A percentile compares a stretch with the other conserved stretches of the same genome.
phyloP scores from a whole-genome alignment of 192 early-diverging fungal species.

The Coemansia sp. region DNA sequence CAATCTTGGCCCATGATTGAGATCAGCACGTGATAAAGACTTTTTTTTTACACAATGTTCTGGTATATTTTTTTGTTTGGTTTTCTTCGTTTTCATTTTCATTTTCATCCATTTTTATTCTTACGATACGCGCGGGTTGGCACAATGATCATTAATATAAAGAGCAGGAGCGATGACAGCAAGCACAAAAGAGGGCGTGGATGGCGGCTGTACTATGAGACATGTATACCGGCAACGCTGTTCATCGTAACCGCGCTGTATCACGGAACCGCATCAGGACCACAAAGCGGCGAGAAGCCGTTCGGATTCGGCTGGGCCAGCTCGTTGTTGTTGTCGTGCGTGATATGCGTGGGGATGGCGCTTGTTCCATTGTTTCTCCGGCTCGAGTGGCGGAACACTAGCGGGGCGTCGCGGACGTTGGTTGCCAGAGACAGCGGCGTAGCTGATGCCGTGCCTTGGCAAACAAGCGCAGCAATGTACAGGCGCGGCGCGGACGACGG shows the following conservation, averaged over 20 bases:
- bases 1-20: background rate
- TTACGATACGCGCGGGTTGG: background rate
- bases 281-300: background rate
- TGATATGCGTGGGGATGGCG: background rate
- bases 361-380: constrained; percentile 5
- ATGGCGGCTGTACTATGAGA: constrained; percentile 29
- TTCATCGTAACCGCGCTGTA: background rate
- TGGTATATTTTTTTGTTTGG: too few species aligned
- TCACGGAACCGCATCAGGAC: background rate
- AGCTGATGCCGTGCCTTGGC: background rate
- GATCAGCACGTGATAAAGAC: background rate
- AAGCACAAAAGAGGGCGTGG: constrained; percentile 5
- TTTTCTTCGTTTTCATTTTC: too few species aligned
- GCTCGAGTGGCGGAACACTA: background rate
- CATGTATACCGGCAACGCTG: constrained; percentile 30
- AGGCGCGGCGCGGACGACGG: constrained; percentile 35
- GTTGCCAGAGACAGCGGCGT: background rate
- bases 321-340: background rate
- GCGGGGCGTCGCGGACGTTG: background rate
- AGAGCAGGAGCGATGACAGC: background rate
- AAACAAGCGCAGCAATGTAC: constrained; percentile 5
- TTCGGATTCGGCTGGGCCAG: background rate
- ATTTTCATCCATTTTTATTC: background rate
- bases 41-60: too few species aligned
- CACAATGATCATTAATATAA: background rate